Evolutionary conservation across 208 protist genomes (phyloP), one percentile per base, ranked within the genome.

Genomic region (Acanthamoeba lenticulata): DNA sequence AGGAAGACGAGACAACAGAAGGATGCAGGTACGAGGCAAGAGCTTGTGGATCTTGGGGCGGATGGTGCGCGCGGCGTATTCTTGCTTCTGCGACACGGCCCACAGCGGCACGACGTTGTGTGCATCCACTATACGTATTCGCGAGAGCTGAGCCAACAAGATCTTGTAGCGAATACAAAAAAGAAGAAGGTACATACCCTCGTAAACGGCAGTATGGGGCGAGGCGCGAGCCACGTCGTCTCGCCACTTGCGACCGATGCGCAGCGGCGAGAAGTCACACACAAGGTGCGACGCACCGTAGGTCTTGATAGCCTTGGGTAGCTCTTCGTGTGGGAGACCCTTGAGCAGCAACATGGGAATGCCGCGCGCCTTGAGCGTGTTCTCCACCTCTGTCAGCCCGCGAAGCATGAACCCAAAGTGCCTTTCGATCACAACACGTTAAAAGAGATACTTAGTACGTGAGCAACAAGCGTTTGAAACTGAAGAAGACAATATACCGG

Each of bases 61-160:
- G 19, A 96, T 81, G 29, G 95, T 96, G 11, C 94, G 62, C 29
- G 95, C 95, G 9, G 93, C 95, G 21, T 96, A 95, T 90, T 97
- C 95, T 40, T 94, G 95, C 57, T 96, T 96, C 17, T 77, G 32
- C 7, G 90, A 95, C 15, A 95, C 94, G 4, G 52, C 57, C 95
- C 95, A 96, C 17, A 94, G 49, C 0, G 95, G 95, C 52, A 96
- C 95, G 24, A 96, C 32, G 4, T 96, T 96, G 44, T 96, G 95
- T 36, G 94, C 94, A 77, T 95, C 95, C 15, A 96, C 95, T 88
- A 36, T 36, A 72, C 11, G 9, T 11, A 72, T 11, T 13, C 32
- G 21, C 29, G 9, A 19, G 21, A 72, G 21, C 62, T 38, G 32
- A 27, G 6, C 11, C n/a, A 24, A 52, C 11, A 60, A 88, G 21